Conservation (phyloP, 805 yeast species). For the Kodamaea neixiangensis region DNA sequence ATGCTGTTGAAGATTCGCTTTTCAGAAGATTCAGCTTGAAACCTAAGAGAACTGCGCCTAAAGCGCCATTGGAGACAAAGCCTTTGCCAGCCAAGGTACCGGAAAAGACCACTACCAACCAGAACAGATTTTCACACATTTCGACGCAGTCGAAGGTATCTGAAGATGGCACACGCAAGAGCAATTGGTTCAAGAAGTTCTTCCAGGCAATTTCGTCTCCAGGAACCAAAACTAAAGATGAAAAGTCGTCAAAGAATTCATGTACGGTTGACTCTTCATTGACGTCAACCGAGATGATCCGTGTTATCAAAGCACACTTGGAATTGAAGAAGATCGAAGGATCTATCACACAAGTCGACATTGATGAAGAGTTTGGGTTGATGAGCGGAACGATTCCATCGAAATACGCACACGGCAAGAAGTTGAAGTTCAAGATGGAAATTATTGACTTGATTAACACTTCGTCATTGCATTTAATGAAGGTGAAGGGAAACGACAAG, state of each 20-base stretch:
- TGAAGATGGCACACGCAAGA: constrained; percentile 19
- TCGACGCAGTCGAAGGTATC: constrained; percentile 21
- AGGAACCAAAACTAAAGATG: constrained; percentile 5
- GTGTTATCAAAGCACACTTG: constrained; percentile 41
- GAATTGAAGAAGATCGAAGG: constrained; percentile 53
- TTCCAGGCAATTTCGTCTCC: constrained; percentile 22
- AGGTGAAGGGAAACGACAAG: constrained; percentile 47
- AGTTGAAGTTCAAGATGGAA: constrained; percentile 47
- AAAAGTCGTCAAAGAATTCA: constrained; percentile 21
- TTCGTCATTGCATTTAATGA: constrained; percentile 43
- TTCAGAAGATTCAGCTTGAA: constrained; percentile 33
- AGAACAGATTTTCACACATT: constrained; percentile 38
- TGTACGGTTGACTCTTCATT: constrained; percentile 36
- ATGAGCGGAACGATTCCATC: constrained; percentile 52
- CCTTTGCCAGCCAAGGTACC: constrained; percentile 2
- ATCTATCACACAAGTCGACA: constrained; percentile 41
- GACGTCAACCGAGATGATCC: constrained; percentile 30
- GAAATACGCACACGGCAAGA: constrained; percentile 46
- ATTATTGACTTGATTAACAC: constrained; percentile 39
- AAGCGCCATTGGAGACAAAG: constrained; percentile 25
- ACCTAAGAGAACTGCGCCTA: constrained; percentile 43
- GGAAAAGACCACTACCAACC: neutral
- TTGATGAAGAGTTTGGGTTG: constrained; percentile 45
- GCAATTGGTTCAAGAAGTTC: constrained; percentile 42
- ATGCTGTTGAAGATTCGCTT: constrained; percentile 10